phyloP scores from a whole-genome alignment of 148 eudicot species.

The Nepenthes gracilis region DNA sequence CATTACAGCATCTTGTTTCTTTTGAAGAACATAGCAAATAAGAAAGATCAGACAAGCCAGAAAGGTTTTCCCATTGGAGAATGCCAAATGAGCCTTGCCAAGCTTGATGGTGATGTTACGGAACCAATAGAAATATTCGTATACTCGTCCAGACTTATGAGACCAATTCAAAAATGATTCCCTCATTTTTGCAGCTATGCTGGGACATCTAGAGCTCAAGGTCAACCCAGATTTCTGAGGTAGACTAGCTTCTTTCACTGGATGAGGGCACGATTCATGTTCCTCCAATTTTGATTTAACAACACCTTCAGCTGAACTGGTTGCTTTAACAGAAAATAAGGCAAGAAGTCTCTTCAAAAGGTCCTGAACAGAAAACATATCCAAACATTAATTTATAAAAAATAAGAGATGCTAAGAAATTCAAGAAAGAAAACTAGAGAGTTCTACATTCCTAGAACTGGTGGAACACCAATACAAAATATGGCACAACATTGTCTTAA shows the following conservation, averaged over 20 bases:
- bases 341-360: conserved; percentile 61
- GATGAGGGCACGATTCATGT: conserved; percentile 7
- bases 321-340: conserved; percentile 32
- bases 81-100: conserved; percentile 24
- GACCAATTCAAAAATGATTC: conserved; percentile 29
- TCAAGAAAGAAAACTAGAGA: not conserved
- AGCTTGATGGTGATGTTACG: conserved; percentile 35
- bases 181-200: conserved; percentile 14
- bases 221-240: conserved; percentile 20
- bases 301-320: conserved; percentile 27
- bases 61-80: conserved; percentile 52
- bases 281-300: conserved; percentile 22
- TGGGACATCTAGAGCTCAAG: conserved; percentile 11
- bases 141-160: conserved; percentile 18
- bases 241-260: conserved; percentile 22
- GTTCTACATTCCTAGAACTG: no score
- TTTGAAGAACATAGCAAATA: conserved; percentile 36
- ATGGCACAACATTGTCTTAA: no score
- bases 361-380: conserved; percentile 30
- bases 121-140: conserved; percentile 32
- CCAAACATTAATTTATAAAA: not conserved
- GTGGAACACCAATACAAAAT: no score
- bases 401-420: not conserved
- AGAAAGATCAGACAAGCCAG: conserved; percentile 44
- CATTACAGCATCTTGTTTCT: conserved; percentile 42